These are phyloP conservation scores for Chlamydomonas reinhardtii DNA, from an alignment of 163 green algal genomes.

Conservation along the genomic window DNA sequence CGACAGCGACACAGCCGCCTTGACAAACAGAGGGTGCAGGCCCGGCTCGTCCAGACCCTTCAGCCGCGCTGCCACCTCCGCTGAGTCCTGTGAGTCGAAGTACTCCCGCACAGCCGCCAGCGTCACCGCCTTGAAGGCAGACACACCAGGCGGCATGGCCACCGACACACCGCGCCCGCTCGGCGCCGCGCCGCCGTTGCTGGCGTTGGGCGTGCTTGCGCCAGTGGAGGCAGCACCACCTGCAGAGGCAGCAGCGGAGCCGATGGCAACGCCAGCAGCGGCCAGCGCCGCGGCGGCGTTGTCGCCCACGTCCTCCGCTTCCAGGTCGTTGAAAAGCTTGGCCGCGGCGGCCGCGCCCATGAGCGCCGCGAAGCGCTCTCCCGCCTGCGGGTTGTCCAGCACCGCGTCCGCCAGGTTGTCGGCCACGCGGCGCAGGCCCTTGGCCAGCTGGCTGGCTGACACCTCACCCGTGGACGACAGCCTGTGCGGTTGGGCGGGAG, in stretches of 20 bases:
- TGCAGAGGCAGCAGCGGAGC: neutral
- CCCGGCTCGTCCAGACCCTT: slow-evolving; percentile 81
- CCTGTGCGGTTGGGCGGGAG: slow-evolving; percentile 25
- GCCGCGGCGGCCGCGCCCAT: slow-evolving; percentile 29
- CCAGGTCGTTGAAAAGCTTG: slow-evolving; percentile 36
- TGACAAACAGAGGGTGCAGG: slow-evolving; percentile 88
- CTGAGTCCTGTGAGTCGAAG: slow-evolving; percentile 75
- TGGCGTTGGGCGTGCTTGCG: slow-evolving; percentile 17
- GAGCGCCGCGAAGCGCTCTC: slow-evolving; percentile 42
- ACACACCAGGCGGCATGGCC: slow-evolving; percentile 52
- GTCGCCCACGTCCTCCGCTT: slow-evolving; percentile 21
- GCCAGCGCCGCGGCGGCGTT: neutral
- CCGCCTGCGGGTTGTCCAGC: slow-evolving; percentile 82
- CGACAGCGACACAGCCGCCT: slow-evolving; percentile 79
- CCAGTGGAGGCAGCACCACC: neutral
- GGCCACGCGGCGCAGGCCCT: slow-evolving; percentile 74
- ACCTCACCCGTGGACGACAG: slow-evolving; percentile 76
- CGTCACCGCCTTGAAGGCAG: slow-evolving; percentile 78
- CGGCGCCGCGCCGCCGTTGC: neutral
- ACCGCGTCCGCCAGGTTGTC: slow-evolving; percentile 80
- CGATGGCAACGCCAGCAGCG: neutral
- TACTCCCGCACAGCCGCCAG: slow-evolving; percentile 80
- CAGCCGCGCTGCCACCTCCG: slow-evolving; percentile 78
- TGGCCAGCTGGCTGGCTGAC: slow-evolving; percentile 77
- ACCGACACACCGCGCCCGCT: neutral